Conservation (phyloP, 1,139 yeast species). For the Yamadazyma pseudoaaseri region DNA sequence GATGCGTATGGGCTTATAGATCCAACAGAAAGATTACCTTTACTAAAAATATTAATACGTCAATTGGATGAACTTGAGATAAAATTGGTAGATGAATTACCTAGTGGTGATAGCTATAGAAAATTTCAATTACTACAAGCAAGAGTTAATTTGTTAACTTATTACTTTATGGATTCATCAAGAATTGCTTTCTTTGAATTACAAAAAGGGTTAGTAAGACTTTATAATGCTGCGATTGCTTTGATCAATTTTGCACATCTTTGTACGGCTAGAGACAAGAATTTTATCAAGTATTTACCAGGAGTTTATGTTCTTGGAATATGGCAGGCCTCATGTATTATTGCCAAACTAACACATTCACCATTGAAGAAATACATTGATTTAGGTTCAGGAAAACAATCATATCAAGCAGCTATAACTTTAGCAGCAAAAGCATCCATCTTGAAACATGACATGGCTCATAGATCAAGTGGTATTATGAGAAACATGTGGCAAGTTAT, state of each 20-base stretch:
- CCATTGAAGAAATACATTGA: slow-evolving; percentile 67
- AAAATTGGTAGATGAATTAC: slow-evolving; percentile 32
- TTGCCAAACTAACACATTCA: slow-evolving; percentile 77
- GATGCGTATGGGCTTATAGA: slow-evolving; percentile 69
- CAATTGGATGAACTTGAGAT: slow-evolving; percentile 77
- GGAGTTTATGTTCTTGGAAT: slow-evolving; percentile 76
- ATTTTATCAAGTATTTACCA: slow-evolving; percentile 75
- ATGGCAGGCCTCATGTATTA: slow-evolving; percentile 90
- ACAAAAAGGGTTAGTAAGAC: slow-evolving; percentile 70
- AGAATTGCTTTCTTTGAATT: slow-evolving; percentile 59
- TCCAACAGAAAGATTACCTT: slow-evolving; percentile 67
- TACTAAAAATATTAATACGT: slow-evolving; percentile 65
- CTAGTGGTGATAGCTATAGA: slow-evolving; percentile 56
- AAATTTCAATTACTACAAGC: slow-evolving; percentile 69
- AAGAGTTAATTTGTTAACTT: slow-evolving; percentile 75
- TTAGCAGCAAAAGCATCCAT: slow-evolving; percentile 79
- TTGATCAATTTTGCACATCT: slow-evolving; percentile 64
- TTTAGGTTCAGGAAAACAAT: slow-evolving; percentile 65
- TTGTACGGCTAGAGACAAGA: slow-evolving; percentile 58
- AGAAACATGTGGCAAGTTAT: slow-evolving; percentile 90
- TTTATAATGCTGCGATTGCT: slow-evolving; percentile 76
- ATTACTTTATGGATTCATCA: slow-evolving; percentile 72
- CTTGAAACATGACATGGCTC: slow-evolving; percentile 87
- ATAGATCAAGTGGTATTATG: slow-evolving; percentile 91
- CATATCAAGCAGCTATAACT: slow-evolving; percentile 68